phyloP scores from a whole-genome alignment of 495 filamentous ascomycete species.

The Trichocladium uniseriatum region DNA sequence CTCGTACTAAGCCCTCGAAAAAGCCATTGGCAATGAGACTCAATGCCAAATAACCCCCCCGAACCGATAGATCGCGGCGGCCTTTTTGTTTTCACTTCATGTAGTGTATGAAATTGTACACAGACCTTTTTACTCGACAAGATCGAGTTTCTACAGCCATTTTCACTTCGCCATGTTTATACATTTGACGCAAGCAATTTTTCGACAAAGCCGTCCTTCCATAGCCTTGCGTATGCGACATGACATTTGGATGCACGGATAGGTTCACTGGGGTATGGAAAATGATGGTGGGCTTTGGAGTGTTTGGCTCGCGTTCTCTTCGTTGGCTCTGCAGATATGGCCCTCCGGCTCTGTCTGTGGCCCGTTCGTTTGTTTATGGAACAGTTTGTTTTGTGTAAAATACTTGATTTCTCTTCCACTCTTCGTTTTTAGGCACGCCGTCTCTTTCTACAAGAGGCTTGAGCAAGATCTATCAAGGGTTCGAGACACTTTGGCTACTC shows the following conservation, averaged over 20 bases:
- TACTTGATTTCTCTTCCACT: background rate
- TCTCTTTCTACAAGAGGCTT: background rate
- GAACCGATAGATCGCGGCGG: conserved; percentile 7
- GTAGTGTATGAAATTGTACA: conserved; percentile 24
- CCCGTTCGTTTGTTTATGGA: background rate
- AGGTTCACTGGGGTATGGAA: background rate
- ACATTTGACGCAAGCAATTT: no score
- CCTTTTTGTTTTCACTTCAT: conserved; percentile 27
- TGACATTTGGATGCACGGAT: background rate
- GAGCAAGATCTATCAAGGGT: background rate
- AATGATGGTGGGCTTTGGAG: background rate
- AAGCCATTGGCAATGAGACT: background rate
- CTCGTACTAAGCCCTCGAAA: background rate
- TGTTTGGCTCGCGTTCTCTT: conserved; percentile 5
- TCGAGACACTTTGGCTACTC: no score
- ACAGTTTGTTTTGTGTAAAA: background rate
- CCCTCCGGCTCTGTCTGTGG: background rate
- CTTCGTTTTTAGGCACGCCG: background rate
- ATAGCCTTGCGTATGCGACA: background rate
- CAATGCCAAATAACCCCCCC: background rate
- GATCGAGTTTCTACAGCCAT: background rate
- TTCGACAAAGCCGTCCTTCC: no score
- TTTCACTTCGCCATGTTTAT: background rate
- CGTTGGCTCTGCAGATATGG: background rate
- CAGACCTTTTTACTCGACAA: conserved; percentile 8